These are phyloP conservation scores for Pluteus cervinus DNA, from an alignment of 768 basidiomycete species.

Conservation along the genomic window DNA sequence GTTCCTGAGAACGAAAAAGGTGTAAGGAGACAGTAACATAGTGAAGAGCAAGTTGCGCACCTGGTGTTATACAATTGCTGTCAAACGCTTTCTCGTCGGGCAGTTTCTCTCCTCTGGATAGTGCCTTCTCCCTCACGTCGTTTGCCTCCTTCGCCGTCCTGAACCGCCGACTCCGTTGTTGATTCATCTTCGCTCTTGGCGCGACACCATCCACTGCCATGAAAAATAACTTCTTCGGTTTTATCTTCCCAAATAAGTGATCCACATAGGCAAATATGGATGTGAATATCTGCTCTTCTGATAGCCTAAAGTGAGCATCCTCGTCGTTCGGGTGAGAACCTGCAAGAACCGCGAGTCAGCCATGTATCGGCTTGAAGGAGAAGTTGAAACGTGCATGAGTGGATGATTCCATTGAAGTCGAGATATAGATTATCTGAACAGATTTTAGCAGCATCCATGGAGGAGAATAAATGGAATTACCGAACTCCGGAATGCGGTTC, in stretches of 20 bases:
- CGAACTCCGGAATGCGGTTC: conserved; percentile 99
- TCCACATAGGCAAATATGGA: conserved; percentile 97
- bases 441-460: too few species aligned
- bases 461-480: too few species aligned
- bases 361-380: conserved; percentile 1
- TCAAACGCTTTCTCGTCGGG: conserved; percentile 96
- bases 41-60: conserved; percentile 32
- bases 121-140: conserved; percentile 83
- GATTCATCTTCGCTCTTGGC: conserved; percentile 98
- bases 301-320: conserved; percentile 90
- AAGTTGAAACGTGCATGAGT: conserved; percentile 59
- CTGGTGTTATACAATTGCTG: conserved; percentile 98
- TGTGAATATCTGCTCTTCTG: conserved; percentile 96
- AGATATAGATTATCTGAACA: conserved; percentile 87
- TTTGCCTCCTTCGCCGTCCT: conserved; percentile 90
- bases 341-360: conserved; percentile 22
- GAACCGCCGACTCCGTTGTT: conserved; percentile 91
- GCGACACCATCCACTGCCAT: conserved; percentile 99
- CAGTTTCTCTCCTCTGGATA: conserved; percentile 82
- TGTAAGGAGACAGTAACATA: conserved; percentile 1
- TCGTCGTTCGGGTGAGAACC: conserved; percentile 97
- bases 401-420: conserved; percentile 92
- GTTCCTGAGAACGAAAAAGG: conserved; percentile 51
- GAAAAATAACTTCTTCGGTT: conserved; percentile 96
- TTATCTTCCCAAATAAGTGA: conserved; percentile 94